Evolutionary conservation across 345 rosid genomes (phyloP).

Genomic region (Moricandia arvensis): DNA sequence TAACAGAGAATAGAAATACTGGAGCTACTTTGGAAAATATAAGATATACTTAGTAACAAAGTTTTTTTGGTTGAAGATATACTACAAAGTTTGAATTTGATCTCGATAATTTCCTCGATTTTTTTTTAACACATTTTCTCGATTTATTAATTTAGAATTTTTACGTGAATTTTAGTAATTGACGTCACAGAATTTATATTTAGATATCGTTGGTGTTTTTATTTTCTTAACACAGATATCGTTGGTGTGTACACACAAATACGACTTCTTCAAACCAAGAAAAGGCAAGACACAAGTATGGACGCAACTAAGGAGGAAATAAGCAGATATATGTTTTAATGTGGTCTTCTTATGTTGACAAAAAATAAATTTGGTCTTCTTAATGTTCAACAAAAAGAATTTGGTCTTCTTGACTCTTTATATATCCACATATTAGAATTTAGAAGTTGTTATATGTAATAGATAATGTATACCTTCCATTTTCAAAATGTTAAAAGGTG

Average conservation of each 20-base stretch:
- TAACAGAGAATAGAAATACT: neutral
- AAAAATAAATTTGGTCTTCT: neutral
- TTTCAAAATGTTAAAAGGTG: too few relatives aligned
- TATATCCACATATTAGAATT: neutral
- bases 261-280: constrained; percentile 9
- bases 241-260: constrained; percentile 10
- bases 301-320: neutral
- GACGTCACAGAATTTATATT: constrained; percentile 10
- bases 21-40: too few relatives aligned
- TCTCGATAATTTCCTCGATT: neutral
- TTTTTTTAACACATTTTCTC: too few relatives aligned
- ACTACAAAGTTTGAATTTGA: neutral
- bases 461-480: too few relatives aligned
- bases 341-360: neutral
- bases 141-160: neutral
- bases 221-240: too few relatives aligned
- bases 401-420: too few relatives aligned
- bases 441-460: too few relatives aligned
- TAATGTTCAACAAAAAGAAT: too few relatives aligned
- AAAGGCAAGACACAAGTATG: neutral
- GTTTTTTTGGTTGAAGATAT: too few relatives aligned
- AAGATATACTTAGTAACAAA: too few relatives aligned
- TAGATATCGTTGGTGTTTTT: constrained; percentile 5
- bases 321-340: neutral
- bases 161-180: neutral